Conservation (phyloP, 345 rosid genomes). For the Brassica cretica region DNA sequence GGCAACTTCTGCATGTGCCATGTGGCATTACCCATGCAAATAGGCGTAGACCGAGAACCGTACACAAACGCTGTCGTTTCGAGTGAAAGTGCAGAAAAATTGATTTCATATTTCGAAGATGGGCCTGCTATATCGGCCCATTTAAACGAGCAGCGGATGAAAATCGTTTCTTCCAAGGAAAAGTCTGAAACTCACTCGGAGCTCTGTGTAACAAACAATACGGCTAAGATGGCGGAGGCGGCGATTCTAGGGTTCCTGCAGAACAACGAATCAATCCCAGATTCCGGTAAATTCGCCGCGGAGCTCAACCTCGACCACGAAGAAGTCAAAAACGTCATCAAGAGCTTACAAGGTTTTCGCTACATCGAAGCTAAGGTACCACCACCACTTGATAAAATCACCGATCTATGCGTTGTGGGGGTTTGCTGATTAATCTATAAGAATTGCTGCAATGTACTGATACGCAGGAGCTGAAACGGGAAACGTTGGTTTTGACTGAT, state of each 20-base stretch:
- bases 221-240: constrained; percentile 63
- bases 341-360: constrained; percentile 79
- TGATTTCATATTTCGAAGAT: neutral
- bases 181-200: constrained; percentile 5
- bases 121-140: neutral
- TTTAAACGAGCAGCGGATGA: neutral
- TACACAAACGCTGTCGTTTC: neutral
- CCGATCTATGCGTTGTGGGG: neutral
- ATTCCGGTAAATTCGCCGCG: constrained; percentile 71
- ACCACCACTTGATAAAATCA: neutral
- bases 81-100: neutral
- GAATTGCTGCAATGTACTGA: constrained; percentile 1
- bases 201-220: neutral
- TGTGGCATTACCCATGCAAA: constrained; percentile 34
- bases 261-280: constrained; percentile 52
- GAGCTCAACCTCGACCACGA: constrained; percentile 59
- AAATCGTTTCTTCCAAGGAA: neutral
- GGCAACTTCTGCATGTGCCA: constrained; percentile 21
- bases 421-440: neutral
- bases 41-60: constrained; percentile 16
- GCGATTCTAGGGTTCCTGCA: constrained; percentile 61
- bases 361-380: constrained; percentile 68
- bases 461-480: constrained; percentile 63
- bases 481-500: constrained; percentile 49
- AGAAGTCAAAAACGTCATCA: constrained; percentile 68